Evolutionary conservation across 495 filamentous ascomycete genomes (phyloP).

Genomic region (Penicillium cataractarum): DNA sequence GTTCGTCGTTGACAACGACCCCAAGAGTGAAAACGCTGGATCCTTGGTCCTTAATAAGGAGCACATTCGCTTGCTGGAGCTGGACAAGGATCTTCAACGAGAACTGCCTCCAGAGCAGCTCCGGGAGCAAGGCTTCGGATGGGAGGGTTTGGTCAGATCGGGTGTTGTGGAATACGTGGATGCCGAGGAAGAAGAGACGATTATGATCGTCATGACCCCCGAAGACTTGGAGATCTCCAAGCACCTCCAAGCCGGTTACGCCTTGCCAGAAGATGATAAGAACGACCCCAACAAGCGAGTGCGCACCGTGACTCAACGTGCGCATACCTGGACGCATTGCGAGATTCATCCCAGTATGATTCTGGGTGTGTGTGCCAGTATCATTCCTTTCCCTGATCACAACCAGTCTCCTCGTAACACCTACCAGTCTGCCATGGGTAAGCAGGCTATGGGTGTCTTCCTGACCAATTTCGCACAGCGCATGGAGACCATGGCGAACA

Average conservation of each 20-base stretch:
- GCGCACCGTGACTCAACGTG: slow-evolving; percentile 76
- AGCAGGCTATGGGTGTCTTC: slow-evolving; percentile 99
- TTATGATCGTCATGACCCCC: slow-evolving; percentile 99
- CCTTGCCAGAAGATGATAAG: slow-evolving; percentile 59
- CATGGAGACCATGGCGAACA: slow-evolving; percentile 99
- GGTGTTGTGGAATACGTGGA: slow-evolving; percentile 95
- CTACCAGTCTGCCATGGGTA: slow-evolving; percentile 99
- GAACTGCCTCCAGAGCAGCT: slow-evolving; percentile 59
- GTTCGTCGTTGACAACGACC: slow-evolving; percentile 83
- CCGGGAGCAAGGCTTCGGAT: slow-evolving; percentile 74
- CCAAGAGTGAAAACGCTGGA: slow-evolving; percentile 69
- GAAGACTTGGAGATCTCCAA: slow-evolving; percentile 81
- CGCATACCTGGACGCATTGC: slow-evolving; percentile 93
- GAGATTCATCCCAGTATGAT: slow-evolving; percentile 99
- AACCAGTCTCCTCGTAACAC: slow-evolving; percentile 99
- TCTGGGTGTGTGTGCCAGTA: slow-evolving; percentile 94
- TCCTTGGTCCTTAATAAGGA: slow-evolving; percentile 81
- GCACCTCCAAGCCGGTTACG: slow-evolving; percentile 67
- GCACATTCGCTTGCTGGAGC: slow-evolving; percentile 69
- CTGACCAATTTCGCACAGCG: slow-evolving; percentile 92
- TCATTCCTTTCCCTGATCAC: slow-evolving; percentile 99
- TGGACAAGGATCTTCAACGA: slow-evolving; percentile 64
- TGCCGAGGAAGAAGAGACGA: slow-evolving; percentile 95
- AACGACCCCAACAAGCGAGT: slow-evolving; percentile 76
- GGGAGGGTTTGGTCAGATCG: slow-evolving; percentile 77